Evolutionary conservation across 495 filamentous ascomycete genomes (phyloP).

Genomic region (Cryomyces minteri): DNA sequence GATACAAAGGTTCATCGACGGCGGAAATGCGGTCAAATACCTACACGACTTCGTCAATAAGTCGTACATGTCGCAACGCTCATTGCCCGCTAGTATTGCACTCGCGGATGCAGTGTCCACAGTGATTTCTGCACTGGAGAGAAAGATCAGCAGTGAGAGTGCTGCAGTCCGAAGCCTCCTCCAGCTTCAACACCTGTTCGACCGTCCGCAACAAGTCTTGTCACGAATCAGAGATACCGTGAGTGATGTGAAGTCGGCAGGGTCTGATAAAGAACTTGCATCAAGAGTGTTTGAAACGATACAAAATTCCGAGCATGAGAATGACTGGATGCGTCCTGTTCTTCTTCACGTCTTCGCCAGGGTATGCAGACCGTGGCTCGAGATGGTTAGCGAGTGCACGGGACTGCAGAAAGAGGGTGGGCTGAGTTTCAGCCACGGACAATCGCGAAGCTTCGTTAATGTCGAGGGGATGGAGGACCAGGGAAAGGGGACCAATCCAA

Average conservation of each 20-base stretch:
- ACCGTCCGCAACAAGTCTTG: slow-evolving; percentile 42
- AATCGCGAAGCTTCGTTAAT: no score
- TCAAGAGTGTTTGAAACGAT: slow-evolving; percentile 46
- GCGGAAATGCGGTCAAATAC: slow-evolving; percentile 36
- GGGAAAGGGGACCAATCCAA: slow-evolving; percentile 20
- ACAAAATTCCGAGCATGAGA: slow-evolving; percentile 42
- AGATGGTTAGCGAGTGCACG: slow-evolving; percentile 57
- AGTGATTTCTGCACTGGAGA: slow-evolving; percentile 34
- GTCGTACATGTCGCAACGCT: slow-evolving; percentile 14
- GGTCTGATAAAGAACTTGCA: slow-evolving; percentile 49
- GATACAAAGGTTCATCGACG: slow-evolving; percentile 34
- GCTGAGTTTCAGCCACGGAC: no score
- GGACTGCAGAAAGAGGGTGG: slow-evolving; percentile 27
- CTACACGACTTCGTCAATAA: slow-evolving; percentile 34
- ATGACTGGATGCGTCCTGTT: slow-evolving; percentile 39
- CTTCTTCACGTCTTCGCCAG: slow-evolving; percentile 46
- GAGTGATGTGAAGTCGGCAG: slow-evolving; percentile 28
- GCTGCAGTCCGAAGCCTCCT: slow-evolving; percentile 34
- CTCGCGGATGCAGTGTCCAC: slow-evolving; percentile 39
- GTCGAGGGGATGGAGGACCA: no score
- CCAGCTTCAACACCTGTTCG: slow-evolving; percentile 49
- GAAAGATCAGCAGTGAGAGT: slow-evolving; percentile 24
- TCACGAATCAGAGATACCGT: slow-evolving; percentile 41
- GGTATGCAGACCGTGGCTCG: slow-evolving; percentile 51
- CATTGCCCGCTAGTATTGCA: slow-evolving; percentile 35